Evolutionary conservation across 1,139 yeast species (phyloP).

Genomic region (Debaryomycetaceae sp.): DNA sequence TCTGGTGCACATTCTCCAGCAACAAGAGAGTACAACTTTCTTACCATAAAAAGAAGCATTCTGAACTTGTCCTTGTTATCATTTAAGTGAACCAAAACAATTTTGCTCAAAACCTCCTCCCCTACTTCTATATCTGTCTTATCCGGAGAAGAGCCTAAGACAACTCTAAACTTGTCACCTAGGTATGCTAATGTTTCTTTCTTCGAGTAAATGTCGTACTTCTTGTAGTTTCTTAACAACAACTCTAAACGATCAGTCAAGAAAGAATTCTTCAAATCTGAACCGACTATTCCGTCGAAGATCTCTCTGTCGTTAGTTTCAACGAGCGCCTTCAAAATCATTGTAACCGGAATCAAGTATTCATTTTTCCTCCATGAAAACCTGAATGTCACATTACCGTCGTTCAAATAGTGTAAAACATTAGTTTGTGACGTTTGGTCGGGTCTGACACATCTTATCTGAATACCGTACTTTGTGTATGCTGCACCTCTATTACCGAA

Average conservation of each 20-base stretch:
- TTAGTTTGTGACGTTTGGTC: constrained; percentile 98
- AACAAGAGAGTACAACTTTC: constrained; percentile 89
- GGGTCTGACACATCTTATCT: constrained; percentile 89
- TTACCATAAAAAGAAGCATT: constrained; percentile 86
- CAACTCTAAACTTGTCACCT: constrained; percentile 95
- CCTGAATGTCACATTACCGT: constrained; percentile 94
- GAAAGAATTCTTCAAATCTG: constrained; percentile 83
- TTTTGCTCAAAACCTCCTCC: constrained; percentile 71
- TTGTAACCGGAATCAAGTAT: constrained; percentile 86
- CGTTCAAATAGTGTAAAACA: constrained; percentile 89
- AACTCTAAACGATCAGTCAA: constrained; percentile 97
- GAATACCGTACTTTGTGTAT: constrained; percentile 88
- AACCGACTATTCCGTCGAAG: constrained; percentile 92
- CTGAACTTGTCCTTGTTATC: constrained; percentile 76
- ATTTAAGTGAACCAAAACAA: constrained; percentile 84
- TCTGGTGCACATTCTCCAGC: constrained; percentile 98
- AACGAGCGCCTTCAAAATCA: constrained; percentile 85
- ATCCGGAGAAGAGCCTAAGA: constrained; percentile 85
- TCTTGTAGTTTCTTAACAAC: constrained; percentile 80
- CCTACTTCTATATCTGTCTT: constrained; percentile 90
- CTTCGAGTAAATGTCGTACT: constrained; percentile 72
- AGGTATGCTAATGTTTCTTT: constrained; percentile 88
- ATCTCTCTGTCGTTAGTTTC: constrained; percentile 94
- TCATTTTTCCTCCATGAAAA: constrained; percentile 97
- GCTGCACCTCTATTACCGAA: constrained; percentile 92